Evolutionary conservation across 306 rosid genomes (phyloP).

Genomic region (Vigna trinervia): DNA sequence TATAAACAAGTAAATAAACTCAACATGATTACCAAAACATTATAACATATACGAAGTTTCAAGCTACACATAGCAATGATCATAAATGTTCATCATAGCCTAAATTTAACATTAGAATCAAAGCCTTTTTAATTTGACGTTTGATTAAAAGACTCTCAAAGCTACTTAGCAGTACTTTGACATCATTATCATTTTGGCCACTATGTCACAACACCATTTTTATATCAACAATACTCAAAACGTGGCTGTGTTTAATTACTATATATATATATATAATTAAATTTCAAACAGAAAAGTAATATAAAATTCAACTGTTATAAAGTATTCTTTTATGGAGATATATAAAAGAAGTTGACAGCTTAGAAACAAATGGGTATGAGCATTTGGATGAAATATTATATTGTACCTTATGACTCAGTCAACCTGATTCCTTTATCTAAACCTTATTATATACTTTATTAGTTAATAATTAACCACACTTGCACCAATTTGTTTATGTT

Average conservation of each 20-base stretch:
- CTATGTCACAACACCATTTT: conserved; percentile 27
- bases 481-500: conserved; percentile 34
- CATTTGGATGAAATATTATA: conserved; percentile 40
- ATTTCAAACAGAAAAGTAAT: conserved; percentile 23
- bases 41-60: neutral
- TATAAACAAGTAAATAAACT: conserved; percentile 7
- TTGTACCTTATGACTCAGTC: conserved; percentile 42
- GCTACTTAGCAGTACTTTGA: conserved; percentile 46
- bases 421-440: conserved; percentile 38
- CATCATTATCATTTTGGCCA: conserved; percentile 43
- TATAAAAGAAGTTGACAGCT: conserved; percentile 50
- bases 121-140: neutral
- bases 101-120: conserved; percentile 15
- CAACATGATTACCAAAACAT: conserved; percentile 18
- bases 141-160: conserved; percentile 10
- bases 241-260: conserved; percentile 35
- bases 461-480: conserved; percentile 24
- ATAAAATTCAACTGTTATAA: conserved; percentile 38
- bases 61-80: neutral
- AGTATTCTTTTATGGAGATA: conserved; percentile 31
- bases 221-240: conserved; percentile 34
- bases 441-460: conserved; percentile 14
- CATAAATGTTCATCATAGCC: conserved; percentile 37
- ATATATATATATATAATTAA: conserved; percentile 26
- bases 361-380: conserved; percentile 45